Evolutionary conservation across 768 basidiomycete species (phyloP).

Genomic region (Lyophyllum decastes): DNA sequence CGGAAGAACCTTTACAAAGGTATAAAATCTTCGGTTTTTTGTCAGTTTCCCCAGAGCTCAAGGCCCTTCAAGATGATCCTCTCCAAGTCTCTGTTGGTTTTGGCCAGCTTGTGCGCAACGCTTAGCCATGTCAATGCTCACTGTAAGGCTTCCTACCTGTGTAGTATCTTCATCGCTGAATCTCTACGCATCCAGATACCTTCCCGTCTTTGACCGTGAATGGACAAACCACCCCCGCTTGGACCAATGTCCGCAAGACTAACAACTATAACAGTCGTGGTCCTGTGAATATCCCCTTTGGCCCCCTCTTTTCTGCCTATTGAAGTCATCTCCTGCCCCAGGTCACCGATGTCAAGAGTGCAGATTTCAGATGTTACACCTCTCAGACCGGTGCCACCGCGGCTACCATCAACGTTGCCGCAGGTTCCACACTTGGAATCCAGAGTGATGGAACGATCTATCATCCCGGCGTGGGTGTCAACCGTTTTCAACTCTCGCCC

Average conservation of each 20-base stretch:
- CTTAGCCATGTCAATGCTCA: slow-evolving; percentile 11
- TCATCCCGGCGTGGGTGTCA: slow-evolving; percentile 43
- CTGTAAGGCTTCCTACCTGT: neutral
- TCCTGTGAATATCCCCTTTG: slow-evolving; percentile 27
- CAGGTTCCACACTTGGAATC: slow-evolving; percentile 46
- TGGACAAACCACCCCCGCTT: slow-evolving; percentile 37
- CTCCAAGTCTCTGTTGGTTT: slow-evolving; percentile 5
- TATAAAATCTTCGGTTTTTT: slow-evolving; percentile 1
- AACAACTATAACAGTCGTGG: slow-evolving; percentile 45
- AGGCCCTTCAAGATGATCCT: slow-evolving; percentile 8
- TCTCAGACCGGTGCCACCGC: slow-evolving; percentile 40
- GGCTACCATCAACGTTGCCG: slow-evolving; percentile 43
- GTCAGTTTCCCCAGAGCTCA: neutral
- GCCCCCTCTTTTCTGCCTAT: neutral
- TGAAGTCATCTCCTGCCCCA: slow-evolving; percentile 9
- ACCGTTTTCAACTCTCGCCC: neutral
- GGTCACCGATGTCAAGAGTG: slow-evolving; percentile 47
- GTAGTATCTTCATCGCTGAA: neutral
- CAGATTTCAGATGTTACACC: slow-evolving; percentile 51
- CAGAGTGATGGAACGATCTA: slow-evolving; percentile 42
- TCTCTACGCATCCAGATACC: slow-evolving; percentile 33
- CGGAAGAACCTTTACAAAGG: neutral
- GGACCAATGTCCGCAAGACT: slow-evolving; percentile 44
- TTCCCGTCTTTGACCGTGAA: slow-evolving; percentile 44
- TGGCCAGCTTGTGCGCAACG: slow-evolving; percentile 8